phyloP scores from a whole-genome alignment of 306 rosid genomes.

The Glycine tomentella region DNA sequence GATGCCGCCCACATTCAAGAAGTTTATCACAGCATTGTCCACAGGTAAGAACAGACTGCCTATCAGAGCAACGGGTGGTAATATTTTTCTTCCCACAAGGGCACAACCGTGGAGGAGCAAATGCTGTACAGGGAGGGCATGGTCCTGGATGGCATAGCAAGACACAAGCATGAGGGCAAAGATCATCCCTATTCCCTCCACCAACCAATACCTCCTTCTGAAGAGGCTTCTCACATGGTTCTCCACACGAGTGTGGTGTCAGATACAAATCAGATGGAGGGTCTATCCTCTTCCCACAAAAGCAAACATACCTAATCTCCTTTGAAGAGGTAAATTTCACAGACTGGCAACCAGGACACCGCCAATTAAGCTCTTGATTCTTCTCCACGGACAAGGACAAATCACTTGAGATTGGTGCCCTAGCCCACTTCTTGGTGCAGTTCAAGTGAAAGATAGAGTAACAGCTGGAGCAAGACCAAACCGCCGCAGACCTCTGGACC shows the following conservation, averaged over 20 bases:
- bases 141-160: slow-evolving; percentile 99
- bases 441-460: slow-evolving; percentile 82
- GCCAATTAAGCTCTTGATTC: slow-evolving; percentile 89
- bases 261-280: slow-evolving; percentile 92
- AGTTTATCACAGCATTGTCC: slow-evolving; percentile 82
- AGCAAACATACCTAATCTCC: slow-evolving; percentile 88
- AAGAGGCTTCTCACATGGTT: slow-evolving; percentile 86
- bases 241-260: slow-evolving; percentile 97
- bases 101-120: slow-evolving; percentile 80
- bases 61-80: slow-evolving; percentile 85
- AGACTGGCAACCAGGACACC: slow-evolving; percentile 97
- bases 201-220: slow-evolving; percentile 61
- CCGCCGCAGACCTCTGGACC: slow-evolving; percentile 82
- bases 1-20: slow-evolving; percentile 82
- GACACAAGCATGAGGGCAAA: slow-evolving; percentile 91
- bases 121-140: slow-evolving; percentile 93
- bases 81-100: slow-evolving; percentile 90
- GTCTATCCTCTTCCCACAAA: slow-evolving; percentile 88
- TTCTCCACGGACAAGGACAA: slow-evolving; percentile 70
- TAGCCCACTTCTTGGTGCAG: slow-evolving; percentile 94
- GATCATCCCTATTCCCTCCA: slow-evolving; percentile 69
- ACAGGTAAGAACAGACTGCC: slow-evolving; percentile 79
- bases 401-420: slow-evolving; percentile 85
- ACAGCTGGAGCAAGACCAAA: slow-evolving; percentile 94
- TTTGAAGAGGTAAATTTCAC: slow-evolving; percentile 74